These are phyloP conservation scores for Leccinum fallax DNA, from an alignment of 1,284 basidiomycete genomes.

Conservation along the genomic window DNA sequence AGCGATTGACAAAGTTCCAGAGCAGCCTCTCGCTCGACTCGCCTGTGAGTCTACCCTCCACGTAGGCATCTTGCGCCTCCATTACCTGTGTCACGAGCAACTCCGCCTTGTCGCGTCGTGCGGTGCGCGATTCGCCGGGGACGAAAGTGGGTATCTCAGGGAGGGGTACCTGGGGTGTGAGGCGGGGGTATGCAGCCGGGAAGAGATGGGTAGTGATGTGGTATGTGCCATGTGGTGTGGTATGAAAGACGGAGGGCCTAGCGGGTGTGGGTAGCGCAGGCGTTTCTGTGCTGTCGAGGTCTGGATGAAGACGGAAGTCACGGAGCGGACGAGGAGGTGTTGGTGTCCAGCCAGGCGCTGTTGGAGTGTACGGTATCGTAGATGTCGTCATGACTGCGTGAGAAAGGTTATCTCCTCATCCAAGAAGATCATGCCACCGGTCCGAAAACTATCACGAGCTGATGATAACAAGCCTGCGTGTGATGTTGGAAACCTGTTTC, in stretches of 20 bases:
- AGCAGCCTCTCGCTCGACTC: conserved; percentile 42
- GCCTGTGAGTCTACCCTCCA: conserved; percentile 18
- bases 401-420: no score
- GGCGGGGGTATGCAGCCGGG: conserved; percentile 71
- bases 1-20: conserved; percentile 62
- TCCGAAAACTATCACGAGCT: no score
- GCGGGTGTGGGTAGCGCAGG: conserved; percentile 23
- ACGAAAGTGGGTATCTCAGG: conserved; percentile 34
- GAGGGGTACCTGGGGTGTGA: conserved; percentile 46
- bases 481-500: no score
- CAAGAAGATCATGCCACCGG: no score
- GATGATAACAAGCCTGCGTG: no score
- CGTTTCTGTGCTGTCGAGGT: conserved; percentile 3
- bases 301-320: conserved; percentile 15
- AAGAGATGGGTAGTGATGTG: conserved; percentile 65
- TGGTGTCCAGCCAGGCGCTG: conserved; percentile 21
- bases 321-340: conserved; percentile 23
- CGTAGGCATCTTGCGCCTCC: conserved; percentile 23
- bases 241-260: conserved; percentile 25
- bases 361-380: conserved; percentile 27
- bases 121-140: conserved; percentile 22
- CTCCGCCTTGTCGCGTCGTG: conserved; percentile 31
- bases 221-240: conserved; percentile 9
- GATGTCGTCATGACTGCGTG: conserved; percentile 7
- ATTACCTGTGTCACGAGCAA: conserved; percentile 25